Base-by-base conservation (phyloP, 768 basidiomycete species). In the Dioszegia crocea region DNA sequence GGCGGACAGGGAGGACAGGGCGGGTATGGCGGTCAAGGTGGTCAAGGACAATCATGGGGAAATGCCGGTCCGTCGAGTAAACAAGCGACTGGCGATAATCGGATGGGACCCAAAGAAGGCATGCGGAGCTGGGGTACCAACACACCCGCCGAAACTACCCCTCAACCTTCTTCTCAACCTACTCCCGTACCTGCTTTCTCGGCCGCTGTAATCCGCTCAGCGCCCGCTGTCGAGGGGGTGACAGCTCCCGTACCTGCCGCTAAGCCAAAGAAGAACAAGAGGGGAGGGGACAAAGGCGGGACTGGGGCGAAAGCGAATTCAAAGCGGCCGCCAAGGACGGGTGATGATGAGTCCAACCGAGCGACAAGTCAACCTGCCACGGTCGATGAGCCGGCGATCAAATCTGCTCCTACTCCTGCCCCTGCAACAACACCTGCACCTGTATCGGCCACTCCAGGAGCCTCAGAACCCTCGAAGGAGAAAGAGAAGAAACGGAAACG, bases 241-340 rank as follows among this genome's bases (percentile, higher is more conserved):
- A n/a, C n/a, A n/a, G 44, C 3, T n/a, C 11, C 12, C n/a, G 29
- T 31, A 14, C 12, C 45, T 2, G 57, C 57, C 24, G 47, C 50
- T 14, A 70, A 67, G 65, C 71, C 68, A 54, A 68, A 66, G 59
- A 75, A 72, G 55, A 63, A 31, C 47, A 48, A 64, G 58, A 73
- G 66, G 60, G 71, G 70, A 59, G 72, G 72, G 27, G 75, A 76
- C 59, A 76, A 76, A 55, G 71, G 71, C 29, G 75, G 75, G 12
- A 74, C 73, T 3, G 75, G 75, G 5, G 39, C 61, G 12, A 70
- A 72, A 44, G 75, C 75, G 23, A 73, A 75, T 49, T 66, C 72
- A 26, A 73, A 72, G 45, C 38, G 56, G 17, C 63, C 63, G n/a
- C 61, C 63, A 23, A 61, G 56, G 39, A n/a, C 30, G 23, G 59